These are phyloP conservation scores for Colletotrichum musicola DNA, from an alignment of 2,329 filamentous ascomycete species.

Conservation along the genomic window DNA sequence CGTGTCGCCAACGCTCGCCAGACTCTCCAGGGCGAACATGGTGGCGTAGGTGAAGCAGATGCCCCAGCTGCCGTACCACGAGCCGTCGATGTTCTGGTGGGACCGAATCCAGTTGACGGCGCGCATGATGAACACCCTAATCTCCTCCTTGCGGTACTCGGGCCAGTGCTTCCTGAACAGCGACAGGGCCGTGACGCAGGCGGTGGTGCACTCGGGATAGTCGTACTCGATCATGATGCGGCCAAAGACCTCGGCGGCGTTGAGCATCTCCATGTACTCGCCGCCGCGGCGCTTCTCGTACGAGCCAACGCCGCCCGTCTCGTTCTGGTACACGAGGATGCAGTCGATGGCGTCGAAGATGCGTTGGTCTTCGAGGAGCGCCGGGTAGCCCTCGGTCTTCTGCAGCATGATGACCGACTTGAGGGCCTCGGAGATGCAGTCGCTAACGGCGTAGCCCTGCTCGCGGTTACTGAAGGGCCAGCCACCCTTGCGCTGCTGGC, in stretches of 20 bases:
- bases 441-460: conserved; percentile 95
- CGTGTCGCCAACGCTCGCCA: conserved; percentile 84
- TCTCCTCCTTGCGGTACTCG: conserved; percentile 81
- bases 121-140: conserved; percentile 76
- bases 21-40: conserved; percentile 94
- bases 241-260: conserved; percentile 96
- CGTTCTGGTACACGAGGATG: conserved; percentile 90
- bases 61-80: conserved; percentile 98
- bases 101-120: conserved; percentile 87
- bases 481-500: conserved; percentile 90
- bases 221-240: conserved; percentile 99
- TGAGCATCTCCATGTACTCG: conserved; percentile 84
- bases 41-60: conserved; percentile 98
- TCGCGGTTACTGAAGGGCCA: conserved; percentile 96
- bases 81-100: conserved; percentile 83
- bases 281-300: conserved; percentile 89
- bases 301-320: conserved; percentile 86
- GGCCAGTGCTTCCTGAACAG: conserved; percentile 87
- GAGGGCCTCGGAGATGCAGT: conserved; percentile 92
- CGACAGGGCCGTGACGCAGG: conserved; percentile 87
- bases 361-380: conserved; percentile 79
- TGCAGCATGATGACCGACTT: conserved; percentile 90
- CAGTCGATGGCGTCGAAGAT: conserved; percentile 92
- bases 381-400: conserved; percentile 79
- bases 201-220: conserved; percentile 97